Evolutionary conservation across 2,329 filamentous ascomycete species (phyloP), one percentile per base, ranked within the genome.

Genomic region (Epichloe typhina): DNA sequence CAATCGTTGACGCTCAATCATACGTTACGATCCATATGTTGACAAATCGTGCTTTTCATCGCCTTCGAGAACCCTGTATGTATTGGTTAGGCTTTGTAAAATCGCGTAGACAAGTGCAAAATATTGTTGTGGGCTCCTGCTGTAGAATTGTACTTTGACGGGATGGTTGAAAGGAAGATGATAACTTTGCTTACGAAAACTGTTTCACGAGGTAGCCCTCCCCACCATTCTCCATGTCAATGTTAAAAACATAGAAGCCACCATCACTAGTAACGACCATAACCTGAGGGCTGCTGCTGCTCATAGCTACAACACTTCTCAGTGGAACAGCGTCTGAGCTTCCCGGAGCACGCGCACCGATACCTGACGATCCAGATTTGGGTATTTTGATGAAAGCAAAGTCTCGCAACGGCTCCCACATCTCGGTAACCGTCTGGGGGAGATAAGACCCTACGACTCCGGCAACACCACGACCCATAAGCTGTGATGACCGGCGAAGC

Each of bases 201-300:
- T 95, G 88, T 66, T 94, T 94, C 49, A 90, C 83, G 58, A 98
- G 69, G 46, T 86, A 87, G 0, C 93, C 93, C 69, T 98, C 93
- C 23, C 93, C 93, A 17, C 93, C 93, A 54, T 87, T 86, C 59
- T 95, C 90, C 72, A 98, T 80, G 64, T 98, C 90, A 50, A 98
- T 89, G 57, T 88, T 91, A 68, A 91, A 98, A 33, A 97, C 85
- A 59, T 93, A 95, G 62, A 96, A 97, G 23, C 84, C 84, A 9
- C 93, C 93, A 64, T 98, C 93, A 59, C 86, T 96, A 0, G 93
- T 98, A 13, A 96, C 90, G 0, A 97, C 88, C 90, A 98, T 97
- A 46, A 98, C 87, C 61, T 97, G 90, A 1, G 93, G 93, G 26
- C 86, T 90, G 63, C 83, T 95, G 61, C 84, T 93, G 64, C 88